Evolutionary conservation across 2,329 filamentous ascomycete species (phyloP), one percentile per base, ranked within the genome.

Genomic region (Endocalyx cinctus): DNA sequence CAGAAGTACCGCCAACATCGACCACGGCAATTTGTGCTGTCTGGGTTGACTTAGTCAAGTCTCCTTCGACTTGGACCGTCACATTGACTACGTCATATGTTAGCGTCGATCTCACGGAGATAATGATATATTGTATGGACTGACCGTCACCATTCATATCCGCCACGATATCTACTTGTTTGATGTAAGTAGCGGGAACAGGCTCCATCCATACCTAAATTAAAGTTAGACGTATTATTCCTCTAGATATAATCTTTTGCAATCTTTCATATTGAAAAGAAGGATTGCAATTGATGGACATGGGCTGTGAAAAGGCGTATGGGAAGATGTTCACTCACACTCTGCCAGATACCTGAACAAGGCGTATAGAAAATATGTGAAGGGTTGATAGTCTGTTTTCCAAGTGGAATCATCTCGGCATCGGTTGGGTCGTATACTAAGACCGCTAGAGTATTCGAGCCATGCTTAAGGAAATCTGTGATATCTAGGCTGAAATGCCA

Each of bases 341-440:
- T 48, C 32, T 85, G 82, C 82, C 82, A 87, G 42, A 87, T 85
- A 5, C 82, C 82, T 20, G 77, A 81, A 51, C 81, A 86, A 0
- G 82, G 77, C 0, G 77, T 77, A 52, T 86, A 86, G 54, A 82
- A 86, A 39, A 86, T 86, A 45, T 79, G 74, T 10, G 65, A 69
- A 0, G 72, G 75, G 0, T 57, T 59, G 1, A 70, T 50, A 0
- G 70, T 73, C 52, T 83, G 80, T 52, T 84, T 84, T 41, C 82
- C 82, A 27, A 82, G 69, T 0, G 81, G 80, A 26, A 82, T 79
- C 10, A 79, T 67, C 37, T n/a, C 15, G 5, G 28, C 50, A 46
- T 85, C 81, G 0, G 82, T 84, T 0, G 82, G 82, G 39, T 86
- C 82, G 33, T 74, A 72, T 0, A 82, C 79, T 45, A 78, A 79